Evolutionary conservation across 176 grass and related monocot species (phyloP).

Genomic region (Urochloa ruziziensis): DNA sequence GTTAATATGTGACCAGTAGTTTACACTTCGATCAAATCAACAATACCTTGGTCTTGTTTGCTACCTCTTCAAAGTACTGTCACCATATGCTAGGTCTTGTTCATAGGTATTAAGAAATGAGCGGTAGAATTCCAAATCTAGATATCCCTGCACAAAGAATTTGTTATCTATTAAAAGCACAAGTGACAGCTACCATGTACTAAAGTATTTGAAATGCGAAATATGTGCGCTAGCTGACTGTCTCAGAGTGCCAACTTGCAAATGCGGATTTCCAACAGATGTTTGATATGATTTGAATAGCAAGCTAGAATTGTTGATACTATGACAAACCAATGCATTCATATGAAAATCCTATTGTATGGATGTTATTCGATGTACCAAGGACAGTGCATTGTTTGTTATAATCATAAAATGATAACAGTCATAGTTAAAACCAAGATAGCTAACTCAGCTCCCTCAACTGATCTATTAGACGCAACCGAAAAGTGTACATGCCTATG

Average conservation of each 20-base stretch:
- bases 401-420: not conserved
- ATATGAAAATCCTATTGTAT: not conserved
- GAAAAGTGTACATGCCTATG: no score
- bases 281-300: no score
- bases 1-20: not conserved
- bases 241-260: not conserved
- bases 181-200: not conserved
- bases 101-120: slow-evolving; percentile 1
- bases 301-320: no score
- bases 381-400: not conserved
- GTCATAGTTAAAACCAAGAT: not conserved
- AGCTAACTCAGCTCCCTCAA: not conserved
- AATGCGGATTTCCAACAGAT: not conserved
- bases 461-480: not conserved
- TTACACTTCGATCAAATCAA: not conserved
- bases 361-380: not conserved
- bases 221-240: not conserved
- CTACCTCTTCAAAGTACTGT: not conserved
- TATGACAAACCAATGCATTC: not conserved
- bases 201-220: not conserved
- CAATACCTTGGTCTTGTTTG: slow-evolving; percentile 26
- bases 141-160: not conserved
- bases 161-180: not conserved
- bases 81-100: slow-evolving; percentile 6
- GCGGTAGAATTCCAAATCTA: not conserved